Base-by-base conservation (phyloP, 352 stramenopile genomes). In the Pythium periplocum region DNA sequence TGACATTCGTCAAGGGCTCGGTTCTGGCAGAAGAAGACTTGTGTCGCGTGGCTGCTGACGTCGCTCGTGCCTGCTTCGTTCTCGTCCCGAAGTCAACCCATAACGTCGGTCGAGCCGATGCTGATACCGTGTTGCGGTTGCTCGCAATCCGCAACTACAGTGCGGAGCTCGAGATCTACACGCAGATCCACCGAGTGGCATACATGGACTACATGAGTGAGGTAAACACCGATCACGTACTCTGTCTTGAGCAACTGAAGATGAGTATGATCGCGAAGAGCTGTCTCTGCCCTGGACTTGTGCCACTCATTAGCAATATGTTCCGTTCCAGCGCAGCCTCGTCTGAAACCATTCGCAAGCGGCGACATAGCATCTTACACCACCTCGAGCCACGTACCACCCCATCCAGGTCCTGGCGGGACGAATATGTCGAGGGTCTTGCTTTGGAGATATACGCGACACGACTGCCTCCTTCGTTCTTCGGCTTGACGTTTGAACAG, bases 191-290 rank as follows among this genome's bases (percentile, higher is more conserved):
- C 9, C 77, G 71, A 33, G 69, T 69, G 5, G 62, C 70, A n/a
- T 83, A 75, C 53, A 54, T 73, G 17, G 68, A 78, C 59, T 81
- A 83, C 56, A 79, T 83, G 56, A 84, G 61, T 41, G 71, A 79
- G 12, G 64, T 79, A 5, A 68, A 83, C 40, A 48, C 61, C n/a
- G 69, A 84, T 38, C 73, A 84, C 43, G 46, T 84, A 32, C 51
- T 87, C 6, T 87, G 73, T 57, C 59, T 87, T 52, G 66, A 84
- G 52, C 64, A 87, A 62, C 71, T 83, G 63, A 87, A 87, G 55
- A 56, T 84, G 43, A 80, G 71, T 43, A 51, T 87, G 31, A 57
- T 87, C 43, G 76, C 76, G 44, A 87, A 87, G 56, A 84, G 71
- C 51, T 83, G 71, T 48, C 52, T 87, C 17, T 87, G 70, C 36